Conservation (phyloP, 2,329 filamentous ascomycete genomes). For the Aspergillaceae sp. region DNA sequence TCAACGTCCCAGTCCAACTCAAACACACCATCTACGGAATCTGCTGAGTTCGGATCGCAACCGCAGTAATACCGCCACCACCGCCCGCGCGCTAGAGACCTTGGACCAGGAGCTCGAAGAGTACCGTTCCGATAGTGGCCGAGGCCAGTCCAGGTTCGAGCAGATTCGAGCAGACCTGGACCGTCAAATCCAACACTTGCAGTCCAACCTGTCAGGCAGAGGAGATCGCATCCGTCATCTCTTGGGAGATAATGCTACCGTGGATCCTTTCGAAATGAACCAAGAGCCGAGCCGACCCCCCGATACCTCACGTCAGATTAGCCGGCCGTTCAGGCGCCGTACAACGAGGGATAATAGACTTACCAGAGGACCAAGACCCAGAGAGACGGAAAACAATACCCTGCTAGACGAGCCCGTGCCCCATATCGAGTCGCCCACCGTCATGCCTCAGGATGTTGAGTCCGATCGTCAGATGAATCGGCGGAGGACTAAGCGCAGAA, state of each 20-base stretch:
- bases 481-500: slow-evolving; percentile 56
- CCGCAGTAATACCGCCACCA: slow-evolving; percentile 17
- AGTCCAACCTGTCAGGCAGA: slow-evolving; percentile 7
- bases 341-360: slow-evolving; percentile 11
- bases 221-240: slow-evolving; percentile 9
- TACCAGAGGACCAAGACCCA: slow-evolving; percentile 5
- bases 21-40: slow-evolving; percentile 31
- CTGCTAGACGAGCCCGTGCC: slow-evolving; percentile 20
- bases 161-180: slow-evolving; percentile 18
- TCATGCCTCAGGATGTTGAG: slow-evolving; percentile 19
- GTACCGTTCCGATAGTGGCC: slow-evolving; percentile 17
- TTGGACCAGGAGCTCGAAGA: slow-evolving; percentile 33
- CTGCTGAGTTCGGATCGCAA: slow-evolving; percentile 31
- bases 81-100: slow-evolving; percentile 28
- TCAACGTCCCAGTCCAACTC: slow-evolving; percentile 14
- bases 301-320: slow-evolving; percentile 7
- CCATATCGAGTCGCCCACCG: slow-evolving; percentile 17
- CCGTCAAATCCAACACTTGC: slow-evolving; percentile 16
- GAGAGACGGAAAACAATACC: slow-evolving; percentile 12
- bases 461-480: slow-evolving; percentile 30
- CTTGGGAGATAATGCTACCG: slow-evolving; percentile 7
- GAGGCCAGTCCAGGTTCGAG: slow-evolving; percentile 18
- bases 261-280: slow-evolving; percentile 9
- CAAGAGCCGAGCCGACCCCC: slow-evolving; percentile 9
- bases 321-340: slow-evolving; percentile 14